phyloP scores from a whole-genome alignment of 2,329 filamentous ascomycete species.

The Ophiostoma tasmaniense region DNA sequence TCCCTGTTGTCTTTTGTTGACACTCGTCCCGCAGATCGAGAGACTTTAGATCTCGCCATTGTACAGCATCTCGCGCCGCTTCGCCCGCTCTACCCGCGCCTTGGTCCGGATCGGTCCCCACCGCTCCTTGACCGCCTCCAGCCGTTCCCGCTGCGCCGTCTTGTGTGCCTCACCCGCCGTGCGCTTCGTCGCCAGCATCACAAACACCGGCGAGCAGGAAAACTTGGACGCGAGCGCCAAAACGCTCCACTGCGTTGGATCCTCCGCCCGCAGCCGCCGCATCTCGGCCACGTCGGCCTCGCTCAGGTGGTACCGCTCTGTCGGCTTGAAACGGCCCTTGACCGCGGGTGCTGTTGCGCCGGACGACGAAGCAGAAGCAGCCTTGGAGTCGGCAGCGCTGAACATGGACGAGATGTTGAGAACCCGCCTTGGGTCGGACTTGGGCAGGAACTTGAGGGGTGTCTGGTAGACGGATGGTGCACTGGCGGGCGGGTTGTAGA shows the following conservation, averaged over 20 bases:
- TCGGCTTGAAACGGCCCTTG: slow-evolving; percentile 9
- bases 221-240: slow-evolving; percentile 45
- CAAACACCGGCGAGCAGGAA: slow-evolving; percentile 47
- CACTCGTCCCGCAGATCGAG: no score
- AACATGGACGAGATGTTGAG: slow-evolving; percentile 41
- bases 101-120: slow-evolving; percentile 50
- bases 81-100: slow-evolving; percentile 47
- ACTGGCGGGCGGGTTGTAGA: slow-evolving; percentile 42
- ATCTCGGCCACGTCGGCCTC: slow-evolving; percentile 52
- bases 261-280: slow-evolving; percentile 42
- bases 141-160: slow-evolving; percentile 36
- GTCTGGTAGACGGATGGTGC: slow-evolving; percentile 51
- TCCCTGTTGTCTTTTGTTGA: not conserved
- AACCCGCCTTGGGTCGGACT: slow-evolving; percentile 44
- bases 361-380: not conserved
- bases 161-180: slow-evolving; percentile 36
- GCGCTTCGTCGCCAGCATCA: slow-evolving; percentile 49
- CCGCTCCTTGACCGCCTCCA: slow-evolving; percentile 41
- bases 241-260: slow-evolving; percentile 50
- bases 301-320: slow-evolving; percentile 41
- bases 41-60: slow-evolving; percentile 32
- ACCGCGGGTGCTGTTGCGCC: not conserved
- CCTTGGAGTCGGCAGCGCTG: slow-evolving; percentile 17
- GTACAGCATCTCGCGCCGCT: slow-evolving; percentile 45
- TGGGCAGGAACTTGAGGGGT: slow-evolving; percentile 58